phyloP scores from a whole-genome alignment of 345 rosid species.

The Stellera chamaejasme region DNA sequence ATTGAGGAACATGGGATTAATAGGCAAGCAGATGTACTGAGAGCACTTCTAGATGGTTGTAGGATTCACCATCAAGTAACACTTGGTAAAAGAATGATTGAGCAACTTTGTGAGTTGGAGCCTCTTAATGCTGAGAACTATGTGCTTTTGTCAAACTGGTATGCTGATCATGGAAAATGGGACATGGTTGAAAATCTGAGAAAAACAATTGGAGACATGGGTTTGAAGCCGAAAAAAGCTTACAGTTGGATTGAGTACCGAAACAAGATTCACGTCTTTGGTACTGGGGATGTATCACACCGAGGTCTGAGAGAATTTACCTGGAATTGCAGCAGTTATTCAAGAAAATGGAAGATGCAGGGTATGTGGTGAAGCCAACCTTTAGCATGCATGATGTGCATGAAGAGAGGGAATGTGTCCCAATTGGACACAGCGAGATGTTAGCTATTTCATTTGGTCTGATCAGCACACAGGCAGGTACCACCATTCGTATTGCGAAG shows the following conservation, averaged over 20 bases:
- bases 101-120: constrained; percentile 38
- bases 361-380: constrained; percentile 8
- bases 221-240: constrained; percentile 37
- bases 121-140: constrained; percentile 47
- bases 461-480: constrained; percentile 26
- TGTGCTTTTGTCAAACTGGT: constrained; percentile 33
- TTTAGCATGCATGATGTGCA: constrained; percentile 34
- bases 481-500: constrained; percentile 30
- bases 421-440: constrained; percentile 45
- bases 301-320: constrained; percentile 37
- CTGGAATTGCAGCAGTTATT: constrained; percentile 26
- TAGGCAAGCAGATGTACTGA: constrained; percentile 26
- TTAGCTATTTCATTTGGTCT: constrained; percentile 47
- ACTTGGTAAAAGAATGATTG: constrained; percentile 29
- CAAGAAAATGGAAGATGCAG: constrained; percentile 25
- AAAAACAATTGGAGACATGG: constrained; percentile 31
- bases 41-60: constrained; percentile 43
- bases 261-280: constrained; percentile 46
- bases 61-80: constrained; percentile 27
- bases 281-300: constrained; percentile 45
- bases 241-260: constrained; percentile 48
- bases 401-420: constrained; percentile 38
- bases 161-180: constrained; percentile 23
- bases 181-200: constrained; percentile 27
- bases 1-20: constrained; percentile 25